phyloP scores from a whole-genome alignment of 371 early-diverging fungal species.

The Blakeslea trispora region DNA sequence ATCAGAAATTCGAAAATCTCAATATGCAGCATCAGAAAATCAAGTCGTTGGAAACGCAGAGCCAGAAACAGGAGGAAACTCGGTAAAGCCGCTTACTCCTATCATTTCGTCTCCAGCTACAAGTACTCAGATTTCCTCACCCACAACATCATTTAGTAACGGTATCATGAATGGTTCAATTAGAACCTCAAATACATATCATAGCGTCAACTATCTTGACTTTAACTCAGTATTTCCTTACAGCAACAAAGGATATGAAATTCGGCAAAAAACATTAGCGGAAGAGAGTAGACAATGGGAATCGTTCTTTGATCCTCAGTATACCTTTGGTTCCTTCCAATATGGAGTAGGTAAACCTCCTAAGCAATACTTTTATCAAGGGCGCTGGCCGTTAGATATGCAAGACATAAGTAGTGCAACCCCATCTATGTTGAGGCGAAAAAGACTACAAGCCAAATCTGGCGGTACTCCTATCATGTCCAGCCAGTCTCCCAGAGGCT shows the following conservation, averaged over 20 bases:
- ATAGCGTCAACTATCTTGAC: not conserved
- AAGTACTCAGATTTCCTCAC: too few species aligned
- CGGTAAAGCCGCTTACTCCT: too few species aligned
- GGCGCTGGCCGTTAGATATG: constrained; percentile 14
- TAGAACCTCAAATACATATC: not conserved
- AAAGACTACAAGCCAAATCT: not conserved
- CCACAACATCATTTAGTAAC: too few species aligned
- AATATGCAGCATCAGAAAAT: too few species aligned
- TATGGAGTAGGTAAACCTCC: constrained; percentile 2
- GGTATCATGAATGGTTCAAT: not conserved
- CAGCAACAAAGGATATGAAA: constrained; percentile 6
- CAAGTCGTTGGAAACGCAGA: too few species aligned
- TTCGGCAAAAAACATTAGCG: not conserved
- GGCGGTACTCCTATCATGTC: not conserved
- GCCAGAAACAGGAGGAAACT: too few species aligned
- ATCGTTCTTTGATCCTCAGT: constrained; percentile 23
- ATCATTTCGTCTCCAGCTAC: too few species aligned
- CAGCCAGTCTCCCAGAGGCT: not conserved
- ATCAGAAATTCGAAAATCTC: constrained; percentile 5
- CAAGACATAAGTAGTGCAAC: constrained; percentile 15
- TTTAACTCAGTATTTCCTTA: constrained; percentile 7
- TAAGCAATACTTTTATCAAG: constrained; percentile 12
- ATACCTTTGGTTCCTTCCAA: constrained; percentile 24
- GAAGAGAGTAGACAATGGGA: constrained; percentile 29
- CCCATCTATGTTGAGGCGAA: not conserved